Base-by-base conservation (phyloP, 768 basidiomycete species). In the Boletellus emodensis region DNA sequence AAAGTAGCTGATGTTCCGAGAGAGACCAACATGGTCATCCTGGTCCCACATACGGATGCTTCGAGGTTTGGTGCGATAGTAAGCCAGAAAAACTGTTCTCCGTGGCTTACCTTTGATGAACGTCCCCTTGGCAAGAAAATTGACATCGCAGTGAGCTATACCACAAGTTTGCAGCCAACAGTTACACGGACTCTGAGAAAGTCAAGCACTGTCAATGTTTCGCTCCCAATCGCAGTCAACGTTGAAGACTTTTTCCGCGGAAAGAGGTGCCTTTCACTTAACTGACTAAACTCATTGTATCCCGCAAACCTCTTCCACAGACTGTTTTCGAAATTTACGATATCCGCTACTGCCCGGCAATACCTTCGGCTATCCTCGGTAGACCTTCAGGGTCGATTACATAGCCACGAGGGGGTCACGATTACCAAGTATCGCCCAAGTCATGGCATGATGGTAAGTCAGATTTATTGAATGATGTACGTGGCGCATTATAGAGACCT, bases 171-270 rank as follows among this genome's bases (percentile, higher is more conserved):
- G 1, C 79, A 86, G 51, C 77, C 83, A 1, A 68, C 68, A 3
- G 56, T 85, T 5, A 66, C 67, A 14, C 78, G 92, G 34, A 77
- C 67, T 6, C 65, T 90, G 24, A 73, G 71, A 35, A 72, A 80
- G 28, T 75, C 79, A 12, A 77, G 80, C 50, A 67, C 75, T 3
- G 73, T 94, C 4, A 74, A 78, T 13, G 83, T 86, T 7, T 77
- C 86, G 0, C 74, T 97, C 4, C 94, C 95, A 0, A 75, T 99
- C 39, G 82, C 87, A 3, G 89, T 97, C 51, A 96, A 94, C 51
- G 95, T 98, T 0, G 90, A 97, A 68, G 96, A 99, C 65, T 94
- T 92, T 68, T 97, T 98, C 75, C 83, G 95, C 18, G 86, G 87
- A 24, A 75, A 81, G 49, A 84, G 83, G 95, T 93, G 34, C 6